A percentile compares a stretch with the other conserved stretches of the same genome.
Evolutionary conservation across 352 stramenopile genomes (phyloP).

Genomic region (Globisporangium canariense): DNA sequence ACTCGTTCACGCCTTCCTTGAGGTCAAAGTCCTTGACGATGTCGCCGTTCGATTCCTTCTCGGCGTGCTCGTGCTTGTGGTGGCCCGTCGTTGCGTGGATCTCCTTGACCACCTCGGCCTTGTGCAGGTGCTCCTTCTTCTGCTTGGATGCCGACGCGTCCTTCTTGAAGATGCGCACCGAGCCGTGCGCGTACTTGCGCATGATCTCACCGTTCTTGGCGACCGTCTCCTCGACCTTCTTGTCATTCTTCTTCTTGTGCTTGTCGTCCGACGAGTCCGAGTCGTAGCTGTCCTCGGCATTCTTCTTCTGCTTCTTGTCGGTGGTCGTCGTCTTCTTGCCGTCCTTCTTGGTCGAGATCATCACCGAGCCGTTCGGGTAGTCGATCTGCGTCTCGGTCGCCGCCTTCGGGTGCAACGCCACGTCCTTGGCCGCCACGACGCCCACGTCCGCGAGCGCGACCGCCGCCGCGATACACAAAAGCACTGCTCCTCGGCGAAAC

Average conservation of each 20-base stretch:
- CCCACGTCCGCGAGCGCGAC: conserved; percentile 26
- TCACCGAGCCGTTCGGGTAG: conserved; percentile 34
- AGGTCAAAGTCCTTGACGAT: conserved; percentile 17
- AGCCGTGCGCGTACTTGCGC: conserved; percentile 49
- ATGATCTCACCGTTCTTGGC: conserved; percentile 33
- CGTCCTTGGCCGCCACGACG: conserved; percentile 16
- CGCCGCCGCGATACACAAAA: conserved; percentile 35
- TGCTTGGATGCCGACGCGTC: neutral
- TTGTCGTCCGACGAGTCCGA: conserved; percentile 21
- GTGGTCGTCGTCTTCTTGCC: conserved; percentile 22
- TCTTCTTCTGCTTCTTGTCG: conserved; percentile 10
- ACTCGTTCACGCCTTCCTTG: conserved; percentile 18
- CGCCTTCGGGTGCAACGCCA: conserved; percentile 11
- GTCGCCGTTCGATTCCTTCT: conserved; percentile 6
- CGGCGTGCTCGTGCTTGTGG: conserved; percentile 13
- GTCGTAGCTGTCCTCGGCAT: conserved; percentile 12
- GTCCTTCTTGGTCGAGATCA: conserved; percentile 21
- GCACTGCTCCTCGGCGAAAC: conserved; percentile 28
- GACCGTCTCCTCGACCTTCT: conserved; percentile 17
- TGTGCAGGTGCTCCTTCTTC: conserved; percentile 13
- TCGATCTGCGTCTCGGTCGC: conserved; percentile 24
- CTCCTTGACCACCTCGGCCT: conserved; percentile 8
- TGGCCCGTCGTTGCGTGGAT: conserved; percentile 11
- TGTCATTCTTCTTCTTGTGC: conserved; percentile 19
- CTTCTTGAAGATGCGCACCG: conserved; percentile 37